Evolutionary conservation across 139 green algal species (phyloP).

Genomic region (Closterium sp.): DNA sequence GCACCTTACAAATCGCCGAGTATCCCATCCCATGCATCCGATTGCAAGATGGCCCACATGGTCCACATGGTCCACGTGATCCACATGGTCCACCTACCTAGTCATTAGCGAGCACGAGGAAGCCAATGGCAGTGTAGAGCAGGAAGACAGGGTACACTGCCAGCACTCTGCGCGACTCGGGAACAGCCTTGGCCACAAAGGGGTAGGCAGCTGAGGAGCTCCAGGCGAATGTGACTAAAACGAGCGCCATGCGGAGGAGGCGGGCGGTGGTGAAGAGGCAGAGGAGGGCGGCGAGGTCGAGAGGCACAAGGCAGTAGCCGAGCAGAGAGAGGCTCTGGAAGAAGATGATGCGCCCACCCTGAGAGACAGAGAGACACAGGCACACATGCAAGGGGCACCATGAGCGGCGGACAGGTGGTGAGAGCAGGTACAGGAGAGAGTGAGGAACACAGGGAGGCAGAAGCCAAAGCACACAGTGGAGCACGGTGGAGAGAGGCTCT

Average conservation of each 20-base stretch:
- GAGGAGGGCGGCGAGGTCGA: slow-evolving; percentile 77
- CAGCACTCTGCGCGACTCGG: slow-evolving; percentile 66
- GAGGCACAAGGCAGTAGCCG: slow-evolving; percentile 95
- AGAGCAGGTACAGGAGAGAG: background rate
- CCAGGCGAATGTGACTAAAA: slow-evolving; percentile 71
- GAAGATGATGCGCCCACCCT: slow-evolving; percentile 90
- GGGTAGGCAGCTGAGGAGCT: slow-evolving; percentile 75
- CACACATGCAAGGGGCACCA: background rate
- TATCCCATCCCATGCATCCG: no score
- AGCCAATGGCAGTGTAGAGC: slow-evolving; percentile 56
- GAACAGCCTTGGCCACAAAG: slow-evolving; percentile 73
- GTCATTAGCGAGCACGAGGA: slow-evolving; percentile 31
- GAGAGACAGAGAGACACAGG: background rate
- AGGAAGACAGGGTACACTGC: slow-evolving; percentile 93
- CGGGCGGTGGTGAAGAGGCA: slow-evolving; percentile 56
- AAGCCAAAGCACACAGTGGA: no score
- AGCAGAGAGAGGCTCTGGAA: slow-evolving; percentile 88
- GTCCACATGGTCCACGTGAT: no score
- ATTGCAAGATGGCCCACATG: no score
- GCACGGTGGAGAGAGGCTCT: slow-evolving; percentile 82
- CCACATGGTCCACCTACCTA: background rate
- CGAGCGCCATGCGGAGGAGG: slow-evolving; percentile 50
- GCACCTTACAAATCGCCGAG: no score
- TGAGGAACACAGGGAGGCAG: background rate
- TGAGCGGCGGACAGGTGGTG: background rate